Percentiles rank a stretch among this genome's conserved stretches.
Evolutionary conservation across 2,329 filamentous ascomycete species (phyloP).

Genomic region (Claviceps sorghi): DNA sequence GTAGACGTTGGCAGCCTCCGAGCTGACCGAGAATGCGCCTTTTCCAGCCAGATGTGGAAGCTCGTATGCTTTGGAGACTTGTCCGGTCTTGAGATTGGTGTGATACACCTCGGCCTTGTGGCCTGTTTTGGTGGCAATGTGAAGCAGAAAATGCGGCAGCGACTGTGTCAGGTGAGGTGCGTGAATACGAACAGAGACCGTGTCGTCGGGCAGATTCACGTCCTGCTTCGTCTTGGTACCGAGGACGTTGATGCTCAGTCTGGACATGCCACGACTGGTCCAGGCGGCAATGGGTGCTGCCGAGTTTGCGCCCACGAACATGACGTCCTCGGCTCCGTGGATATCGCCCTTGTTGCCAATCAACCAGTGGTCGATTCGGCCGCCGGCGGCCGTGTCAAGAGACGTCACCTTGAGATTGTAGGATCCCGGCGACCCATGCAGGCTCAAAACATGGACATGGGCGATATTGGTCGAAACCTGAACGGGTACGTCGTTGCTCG

Average conservation of each 20-base stretch:
- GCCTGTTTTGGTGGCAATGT: constrained; percentile 53
- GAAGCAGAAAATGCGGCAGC: constrained; percentile 70
- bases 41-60: constrained; percentile 55
- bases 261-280: constrained; percentile 48
- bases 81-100: constrained; percentile 54
- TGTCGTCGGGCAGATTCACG: constrained; percentile 33
- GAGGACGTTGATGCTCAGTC: constrained; percentile 58
- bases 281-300: constrained; percentile 62
- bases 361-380: constrained; percentile 54
- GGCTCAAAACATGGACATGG: constrained; percentile 61
- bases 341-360: constrained; percentile 65
- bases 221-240: constrained; percentile 43
- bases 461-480: constrained; percentile 58
- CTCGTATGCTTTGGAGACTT: constrained; percentile 63
- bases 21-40: constrained; percentile 68
- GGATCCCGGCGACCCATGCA: constrained; percentile 55
- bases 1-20: constrained; percentile 67
- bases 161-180: constrained; percentile 59
- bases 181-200: constrained; percentile 48
- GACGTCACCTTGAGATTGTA: constrained; percentile 64
- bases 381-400: constrained; percentile 59
- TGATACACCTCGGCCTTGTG: constrained; percentile 82
- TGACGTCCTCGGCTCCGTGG: constrained; percentile 45
- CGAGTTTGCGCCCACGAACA: constrained; percentile 63
- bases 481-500: constrained; percentile 54